A percentile compares a stretch with the other conserved stretches of the same genome.
Evolutionary conservation across 2,329 filamentous ascomycete species (phyloP).

Genomic region (Diaporthe sp.): DNA sequence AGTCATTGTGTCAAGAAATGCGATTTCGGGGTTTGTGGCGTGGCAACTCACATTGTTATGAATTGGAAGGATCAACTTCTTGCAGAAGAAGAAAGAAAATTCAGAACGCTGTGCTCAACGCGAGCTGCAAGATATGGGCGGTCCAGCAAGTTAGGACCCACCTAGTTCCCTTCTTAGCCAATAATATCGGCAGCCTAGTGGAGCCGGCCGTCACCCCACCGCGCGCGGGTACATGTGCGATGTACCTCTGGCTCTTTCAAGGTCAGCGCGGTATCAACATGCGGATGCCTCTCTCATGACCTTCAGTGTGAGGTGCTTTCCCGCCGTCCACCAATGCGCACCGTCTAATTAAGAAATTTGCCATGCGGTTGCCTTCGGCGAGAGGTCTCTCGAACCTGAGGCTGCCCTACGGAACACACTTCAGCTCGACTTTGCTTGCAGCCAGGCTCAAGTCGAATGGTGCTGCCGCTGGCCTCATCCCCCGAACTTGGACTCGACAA

Average conservation of each 20-base stretch:
- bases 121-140: slow-evolving; percentile 39
- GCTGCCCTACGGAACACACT: slow-evolving; percentile 22
- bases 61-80: slow-evolving; percentile 90
- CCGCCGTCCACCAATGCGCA: slow-evolving; percentile 11
- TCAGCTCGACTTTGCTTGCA: neutral
- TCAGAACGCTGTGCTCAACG: slow-evolving; percentile 46
- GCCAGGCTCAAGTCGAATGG: slow-evolving; percentile 8
- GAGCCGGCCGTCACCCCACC: slow-evolving; percentile 6
- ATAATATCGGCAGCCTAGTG: slow-evolving; percentile 23
- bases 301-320: slow-evolving; percentile 4
- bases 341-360: neutral
- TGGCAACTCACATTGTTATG: slow-evolving; percentile 87
- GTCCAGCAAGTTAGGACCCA: slow-evolving; percentile 30
- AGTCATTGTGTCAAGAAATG: slow-evolving; percentile 45
- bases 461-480: slow-evolving; percentile 20
- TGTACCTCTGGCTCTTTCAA: slow-evolving; percentile 31
- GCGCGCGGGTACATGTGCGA: slow-evolving; percentile 34
- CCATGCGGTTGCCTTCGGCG: slow-evolving; percentile 34
- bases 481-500: neutral
- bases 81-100: slow-evolving; percentile 63
- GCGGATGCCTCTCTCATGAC: slow-evolving; percentile 30
- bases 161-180: neutral
- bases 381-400: slow-evolving; percentile 30
- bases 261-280: neutral
- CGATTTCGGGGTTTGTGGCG: slow-evolving; percentile 40